A percentile compares a stretch with the other conserved stretches of the same genome.
phyloP scores from a whole-genome alignment of 306 rosid genomes.

The Trifolium dubium region DNA sequence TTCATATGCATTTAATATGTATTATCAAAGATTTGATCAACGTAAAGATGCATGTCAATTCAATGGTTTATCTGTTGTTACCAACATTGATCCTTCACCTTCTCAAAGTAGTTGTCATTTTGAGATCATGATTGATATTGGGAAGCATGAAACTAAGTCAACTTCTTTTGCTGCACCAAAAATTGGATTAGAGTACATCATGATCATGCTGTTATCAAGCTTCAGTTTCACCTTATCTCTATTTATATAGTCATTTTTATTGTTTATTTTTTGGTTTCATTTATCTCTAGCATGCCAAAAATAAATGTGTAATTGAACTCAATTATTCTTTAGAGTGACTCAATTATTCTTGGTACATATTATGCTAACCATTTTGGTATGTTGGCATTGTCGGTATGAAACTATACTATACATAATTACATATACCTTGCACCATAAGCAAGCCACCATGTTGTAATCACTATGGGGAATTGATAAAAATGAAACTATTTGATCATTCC shows the following conservation, averaged over 20 bases:
- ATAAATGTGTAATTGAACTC: conserved; percentile 35
- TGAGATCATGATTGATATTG: conserved; percentile 79
- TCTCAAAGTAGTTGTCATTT: conserved; percentile 57
- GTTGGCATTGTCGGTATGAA: conserved; percentile 7
- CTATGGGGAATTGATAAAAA: not conserved
- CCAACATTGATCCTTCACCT: conserved; percentile 72
- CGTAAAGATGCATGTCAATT: conserved; percentile 66
- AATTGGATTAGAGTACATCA: conserved; percentile 17
- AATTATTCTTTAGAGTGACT: conserved; percentile 15
- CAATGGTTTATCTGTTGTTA: conserved; percentile 48
- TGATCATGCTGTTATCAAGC: conserved; percentile 46
- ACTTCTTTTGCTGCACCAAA: conserved; percentile 50
- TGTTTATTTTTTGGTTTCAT: conserved; percentile 20
- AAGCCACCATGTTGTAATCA: not conserved
- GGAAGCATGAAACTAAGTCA: conserved; percentile 52
- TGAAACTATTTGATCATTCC: not conserved
- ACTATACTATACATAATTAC: not conserved
- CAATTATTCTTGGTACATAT: not conserved
- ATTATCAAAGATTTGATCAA: conserved; percentile 80
- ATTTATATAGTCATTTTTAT: conserved; percentile 25
- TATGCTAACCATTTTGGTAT: not conserved
- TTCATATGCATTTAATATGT: conserved; percentile 87
- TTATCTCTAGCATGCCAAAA: conserved; percentile 22
- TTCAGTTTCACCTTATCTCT: conserved; percentile 39
- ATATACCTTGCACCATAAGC: not conserved